These are phyloP conservation scores for Yarrowia hollandica DNA, from an alignment of 805 yeast genomes.

Conservation along the genomic window DNA sequence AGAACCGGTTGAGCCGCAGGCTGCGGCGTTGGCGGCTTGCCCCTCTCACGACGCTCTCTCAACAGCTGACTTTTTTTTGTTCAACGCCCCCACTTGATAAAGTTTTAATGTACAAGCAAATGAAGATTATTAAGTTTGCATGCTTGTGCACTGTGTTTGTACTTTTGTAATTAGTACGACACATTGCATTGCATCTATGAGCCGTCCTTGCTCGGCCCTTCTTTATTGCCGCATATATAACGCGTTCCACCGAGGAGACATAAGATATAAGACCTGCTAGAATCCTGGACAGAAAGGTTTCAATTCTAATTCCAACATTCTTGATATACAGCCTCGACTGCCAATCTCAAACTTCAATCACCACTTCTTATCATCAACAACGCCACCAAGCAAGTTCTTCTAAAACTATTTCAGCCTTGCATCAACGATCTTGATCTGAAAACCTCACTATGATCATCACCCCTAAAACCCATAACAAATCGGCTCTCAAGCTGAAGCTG, in stretches of 20 bases:
- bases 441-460: conserved; percentile 12
- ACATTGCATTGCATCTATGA: conserved; percentile 20
- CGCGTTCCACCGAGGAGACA: conserved; percentile 8
- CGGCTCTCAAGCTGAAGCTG: conserved; percentile 24
- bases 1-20: conserved; percentile 12
- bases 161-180: conserved; percentile 9
- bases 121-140: neutral
- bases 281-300: neutral
- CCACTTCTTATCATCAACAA: neutral
- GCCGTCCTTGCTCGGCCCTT: conserved; percentile 27
- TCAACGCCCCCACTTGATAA: conserved; percentile 23
- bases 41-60: neutral
- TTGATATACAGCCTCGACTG: conserved; percentile 2
- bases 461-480: conserved; percentile 26
- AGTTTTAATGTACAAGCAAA: neutral
- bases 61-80: conserved; percentile 18
- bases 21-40: neutral
- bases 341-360: neutral
- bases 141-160: neutral
- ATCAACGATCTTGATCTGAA: conserved; percentile 14
- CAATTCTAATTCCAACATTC: neutral
- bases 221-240: conserved; percentile 26
- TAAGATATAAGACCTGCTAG: conserved; percentile 1
- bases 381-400: neutral
- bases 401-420: conserved; percentile 12